Percentiles rank a stretch among this genome's conserved stretches.
Conservation (phyloP, 2,329 filamentous ascomycete genomes). For the Xenosphaeropsis pyriputrescens region DNA sequence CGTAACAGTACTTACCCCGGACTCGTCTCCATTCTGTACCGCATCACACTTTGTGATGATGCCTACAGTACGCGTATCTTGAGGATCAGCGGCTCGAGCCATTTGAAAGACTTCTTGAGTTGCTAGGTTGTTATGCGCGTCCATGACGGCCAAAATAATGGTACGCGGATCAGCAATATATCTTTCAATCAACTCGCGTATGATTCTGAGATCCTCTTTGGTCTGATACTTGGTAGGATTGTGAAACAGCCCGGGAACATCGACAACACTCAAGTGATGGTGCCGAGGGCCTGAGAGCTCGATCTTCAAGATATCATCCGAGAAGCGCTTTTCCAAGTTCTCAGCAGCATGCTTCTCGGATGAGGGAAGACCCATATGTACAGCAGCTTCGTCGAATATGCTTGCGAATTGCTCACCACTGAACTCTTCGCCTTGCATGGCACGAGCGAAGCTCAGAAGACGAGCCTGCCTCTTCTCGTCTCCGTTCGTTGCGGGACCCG, state of each 20-base stretch:
- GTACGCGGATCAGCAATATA: conserved; percentile 36
- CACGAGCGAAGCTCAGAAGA: background rate
- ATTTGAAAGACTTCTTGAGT: conserved; percentile 8
- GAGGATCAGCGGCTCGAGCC: conserved; percentile 12
- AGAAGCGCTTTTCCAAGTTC: conserved; percentile 1
- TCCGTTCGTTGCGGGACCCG: background rate
- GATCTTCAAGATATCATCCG: conserved; percentile 1
- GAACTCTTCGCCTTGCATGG: background rate
- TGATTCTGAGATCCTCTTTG: conserved; percentile 24
- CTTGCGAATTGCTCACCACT: background rate
- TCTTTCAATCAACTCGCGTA: conserved; percentile 27
- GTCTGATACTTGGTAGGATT: conserved; percentile 17
- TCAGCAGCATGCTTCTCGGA: background rate
- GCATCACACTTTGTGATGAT: conserved; percentile 44
- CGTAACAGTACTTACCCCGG: background rate
- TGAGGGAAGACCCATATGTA: background rate
- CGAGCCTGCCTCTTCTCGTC: background rate
- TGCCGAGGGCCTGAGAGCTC: conserved; percentile 15
- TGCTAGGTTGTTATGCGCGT: conserved; percentile 10
- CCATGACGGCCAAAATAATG: conserved; percentile 2
- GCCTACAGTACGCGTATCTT: conserved; percentile 22
- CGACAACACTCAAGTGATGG: conserved; percentile 38
- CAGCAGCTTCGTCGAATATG: background rate
- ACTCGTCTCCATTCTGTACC: background rate
- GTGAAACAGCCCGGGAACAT: conserved; percentile 39